Percentiles rank a stretch among this genome's conserved stretches.
These are phyloP conservation scores for Pythium dissotocum DNA, from an alignment of 352 stramenopile species.

Conservation along the genomic window DNA sequence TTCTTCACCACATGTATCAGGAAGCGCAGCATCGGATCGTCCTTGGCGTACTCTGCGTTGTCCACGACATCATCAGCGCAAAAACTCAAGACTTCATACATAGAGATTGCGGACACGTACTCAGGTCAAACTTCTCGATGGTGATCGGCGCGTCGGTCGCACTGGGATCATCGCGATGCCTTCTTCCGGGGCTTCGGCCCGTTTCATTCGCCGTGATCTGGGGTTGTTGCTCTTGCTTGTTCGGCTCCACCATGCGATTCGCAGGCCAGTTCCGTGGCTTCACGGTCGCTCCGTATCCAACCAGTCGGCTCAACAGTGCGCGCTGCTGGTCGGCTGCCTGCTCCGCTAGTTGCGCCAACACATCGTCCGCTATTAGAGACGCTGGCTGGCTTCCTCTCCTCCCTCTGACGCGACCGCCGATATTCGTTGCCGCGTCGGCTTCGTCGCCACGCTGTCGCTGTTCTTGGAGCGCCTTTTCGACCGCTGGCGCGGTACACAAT, in stretches of 20 bases:
- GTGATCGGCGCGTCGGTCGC: constrained; percentile 8
- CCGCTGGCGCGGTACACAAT: background rate
- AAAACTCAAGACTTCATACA: background rate
- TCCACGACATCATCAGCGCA: background rate
- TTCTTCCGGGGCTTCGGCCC: background rate
- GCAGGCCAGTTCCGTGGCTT: background rate
- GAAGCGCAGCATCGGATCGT: constrained; percentile 50
- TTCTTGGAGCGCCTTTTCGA: constrained; percentile 5
- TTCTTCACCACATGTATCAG: constrained; percentile 45
- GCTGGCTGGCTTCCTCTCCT: background rate
- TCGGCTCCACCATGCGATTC: too few relatives aligned
- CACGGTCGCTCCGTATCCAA: constrained; percentile 17
- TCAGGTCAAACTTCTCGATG: constrained; percentile 18
- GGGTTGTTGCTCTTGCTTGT: background rate
- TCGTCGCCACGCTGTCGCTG: background rate
- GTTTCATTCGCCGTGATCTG: background rate
- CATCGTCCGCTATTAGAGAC: background rate
- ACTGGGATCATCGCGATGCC: background rate
- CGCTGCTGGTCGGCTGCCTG: constrained; percentile 9
- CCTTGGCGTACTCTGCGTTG: constrained; percentile 42
- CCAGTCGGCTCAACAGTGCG: constrained; percentile 15
- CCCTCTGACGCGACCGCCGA: background rate
- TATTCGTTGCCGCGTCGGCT: background rate
- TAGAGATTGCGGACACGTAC: constrained; percentile 4
- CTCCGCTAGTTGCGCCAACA: constrained; percentile 3